Evolutionary conservation across 2,329 filamentous ascomycete genomes (phyloP), one percentile per base, ranked within the genome.

Genomic region (Claviceps sp.): DNA sequence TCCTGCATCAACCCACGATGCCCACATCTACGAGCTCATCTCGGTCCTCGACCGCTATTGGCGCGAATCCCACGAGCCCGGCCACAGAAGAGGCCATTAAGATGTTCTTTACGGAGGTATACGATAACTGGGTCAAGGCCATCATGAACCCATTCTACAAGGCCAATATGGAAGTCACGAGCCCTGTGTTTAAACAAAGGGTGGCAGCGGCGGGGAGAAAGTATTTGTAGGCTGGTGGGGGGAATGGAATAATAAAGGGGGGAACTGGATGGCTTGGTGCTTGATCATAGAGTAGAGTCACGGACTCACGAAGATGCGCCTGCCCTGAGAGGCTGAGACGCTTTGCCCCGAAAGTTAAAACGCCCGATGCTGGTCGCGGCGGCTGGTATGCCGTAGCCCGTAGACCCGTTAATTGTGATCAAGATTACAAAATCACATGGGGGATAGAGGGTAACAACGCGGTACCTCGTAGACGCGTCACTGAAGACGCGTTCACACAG

Each of bases 131-230:
- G 84, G 81, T 95, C 58, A 98, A 98, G 76, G 87, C 90, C 13
- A 82, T 90, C 53, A 97, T 98, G 93, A 97, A 82, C 64, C 93
- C 93, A 0, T 98, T 98, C 67, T 97, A 96, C 72, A 77, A 78
- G 51, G 81, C 85, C 52, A 91, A 95, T 58, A 86, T 86, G 76
- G 84, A 87, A 60, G 83, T 98, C 50, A 82, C 77, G 63, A 97
- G 90, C 68, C 86, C 88, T 0, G 79, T 96, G 1, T 98, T 98
- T 66, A 78, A 87, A 58, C 74, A 79, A 52, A 80, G 86, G 62
- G 89, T 98, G 20, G 82, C 81, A 1, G 88, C 88, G 2, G 91
- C 91, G 0, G 93, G 89, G 59, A 88, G 88, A 71, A 98, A 97
- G 69, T 96, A 93, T 70, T 67, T 96, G 54, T 95, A 47, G 46